These are phyloP conservation scores for Microsporum audouinii DNA, from an alignment of 2,329 filamentous ascomycete genomes.

Conservation along the genomic window DNA sequence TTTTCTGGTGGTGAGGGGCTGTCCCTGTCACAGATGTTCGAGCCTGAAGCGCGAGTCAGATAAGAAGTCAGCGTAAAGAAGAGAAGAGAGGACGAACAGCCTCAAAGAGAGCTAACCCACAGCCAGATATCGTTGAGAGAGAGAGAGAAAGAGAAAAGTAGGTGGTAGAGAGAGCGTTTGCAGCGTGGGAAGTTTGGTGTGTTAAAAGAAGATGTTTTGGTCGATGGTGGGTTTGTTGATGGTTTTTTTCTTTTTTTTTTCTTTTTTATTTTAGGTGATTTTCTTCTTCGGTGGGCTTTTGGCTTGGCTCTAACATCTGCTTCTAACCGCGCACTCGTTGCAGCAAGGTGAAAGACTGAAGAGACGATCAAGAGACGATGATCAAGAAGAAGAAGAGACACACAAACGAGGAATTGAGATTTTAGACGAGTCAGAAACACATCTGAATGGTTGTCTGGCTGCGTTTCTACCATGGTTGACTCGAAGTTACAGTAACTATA, in stretches of 20 bases:
- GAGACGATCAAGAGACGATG: constrained; percentile 6
- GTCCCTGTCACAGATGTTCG: not conserved
- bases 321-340: not conserved
- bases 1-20: not conserved
- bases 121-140: not conserved
- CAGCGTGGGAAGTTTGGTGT: not conserved
- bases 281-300: not conserved
- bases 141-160: not conserved
- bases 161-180: not conserved
- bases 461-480: not conserved
- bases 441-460: not conserved
- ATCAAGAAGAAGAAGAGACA: not conserved
- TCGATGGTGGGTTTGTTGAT: not conserved
- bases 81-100: not conserved
- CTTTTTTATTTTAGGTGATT: constrained; percentile 9
- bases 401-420: not conserved
- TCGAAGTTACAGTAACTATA: not conserved
- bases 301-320: not conserved
- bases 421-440: not conserved
- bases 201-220: not conserved
- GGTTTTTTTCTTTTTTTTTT: constrained; percentile 10
- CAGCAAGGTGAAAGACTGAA: not conserved
- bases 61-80: not conserved
- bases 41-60: not conserved
- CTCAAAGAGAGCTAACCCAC: not conserved